Evolutionary conservation across 495 filamentous ascomycete genomes (phyloP).

Genomic region (Sordaria brevicollis): DNA sequence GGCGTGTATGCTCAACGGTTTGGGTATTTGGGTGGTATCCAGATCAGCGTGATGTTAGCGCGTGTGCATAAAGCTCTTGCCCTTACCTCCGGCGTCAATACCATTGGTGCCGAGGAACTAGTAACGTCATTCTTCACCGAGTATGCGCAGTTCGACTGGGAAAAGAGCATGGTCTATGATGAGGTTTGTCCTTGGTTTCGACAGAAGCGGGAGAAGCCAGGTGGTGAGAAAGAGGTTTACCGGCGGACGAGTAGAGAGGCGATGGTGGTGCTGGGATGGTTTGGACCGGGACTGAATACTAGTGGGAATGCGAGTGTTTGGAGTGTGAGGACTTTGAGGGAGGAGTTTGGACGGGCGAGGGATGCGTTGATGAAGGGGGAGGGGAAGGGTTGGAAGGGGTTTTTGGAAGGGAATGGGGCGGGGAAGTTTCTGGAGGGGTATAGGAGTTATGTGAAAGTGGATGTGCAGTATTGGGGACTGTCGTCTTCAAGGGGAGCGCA

Average conservation of each 20-base stretch:
- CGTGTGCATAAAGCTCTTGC: constrained; percentile 41
- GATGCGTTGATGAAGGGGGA: background rate
- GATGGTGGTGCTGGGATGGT: constrained; percentile 44
- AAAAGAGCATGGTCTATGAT: constrained; percentile 38
- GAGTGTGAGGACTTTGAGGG: constrained; percentile 33
- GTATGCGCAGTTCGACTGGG: constrained; percentile 47
- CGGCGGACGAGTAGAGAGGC: constrained; percentile 26
- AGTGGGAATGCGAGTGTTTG: constrained; percentile 35
- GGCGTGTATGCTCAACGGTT: constrained; percentile 49
- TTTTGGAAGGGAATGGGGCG: background rate
- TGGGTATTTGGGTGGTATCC: constrained; percentile 47
- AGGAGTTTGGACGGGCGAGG: constrained; percentile 37
- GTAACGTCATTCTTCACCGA: constrained; percentile 45
- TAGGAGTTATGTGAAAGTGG: constrained; percentile 40
- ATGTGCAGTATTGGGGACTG: constrained; percentile 46
- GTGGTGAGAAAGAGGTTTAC: background rate
- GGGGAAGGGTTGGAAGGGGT: background rate
- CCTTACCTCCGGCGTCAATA: background rate
- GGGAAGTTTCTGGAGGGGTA: constrained; percentile 36
- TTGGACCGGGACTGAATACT: constrained; percentile 45
- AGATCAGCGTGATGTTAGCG: constrained; percentile 45
- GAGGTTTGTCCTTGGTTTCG: background rate
- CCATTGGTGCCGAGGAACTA: constrained; percentile 29
- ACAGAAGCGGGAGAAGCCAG: background rate
- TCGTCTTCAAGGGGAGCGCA: constrained; percentile 31